Evolutionary conservation across 192 early-diverging fungal genomes (phyloP).

Genomic region (Phlyctochytrium arcticum): DNA sequence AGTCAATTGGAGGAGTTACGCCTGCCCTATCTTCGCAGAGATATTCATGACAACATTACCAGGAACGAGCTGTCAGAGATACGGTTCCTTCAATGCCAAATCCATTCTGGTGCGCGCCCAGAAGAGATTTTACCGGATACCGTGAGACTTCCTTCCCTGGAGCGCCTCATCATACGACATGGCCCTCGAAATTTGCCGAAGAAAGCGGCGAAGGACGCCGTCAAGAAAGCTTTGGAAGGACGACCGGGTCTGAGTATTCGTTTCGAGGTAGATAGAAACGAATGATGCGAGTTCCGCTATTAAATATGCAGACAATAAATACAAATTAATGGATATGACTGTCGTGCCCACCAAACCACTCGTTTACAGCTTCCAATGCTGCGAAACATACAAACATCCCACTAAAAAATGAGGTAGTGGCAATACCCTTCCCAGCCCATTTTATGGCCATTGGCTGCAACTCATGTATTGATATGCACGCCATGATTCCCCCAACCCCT

Average conservation of each 20-base stretch:
- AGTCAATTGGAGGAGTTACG: no score
- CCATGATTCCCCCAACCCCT: slow-evolving; percentile 50
- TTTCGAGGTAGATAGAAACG: not conserved
- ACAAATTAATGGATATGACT: not conserved
- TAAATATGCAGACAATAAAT: not conserved
- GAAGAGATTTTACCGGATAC: no score
- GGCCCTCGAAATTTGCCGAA: not conserved
- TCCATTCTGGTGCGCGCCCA: no score
- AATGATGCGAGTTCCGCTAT: not conserved
- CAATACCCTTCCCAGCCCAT: slow-evolving; percentile 39
- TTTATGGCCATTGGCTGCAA: slow-evolving; percentile 45
- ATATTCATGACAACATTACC: no score
- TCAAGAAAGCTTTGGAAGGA: not conserved
- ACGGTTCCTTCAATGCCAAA: no score
- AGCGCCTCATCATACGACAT: no score
- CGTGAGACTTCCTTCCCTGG: no score
- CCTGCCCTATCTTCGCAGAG: no score
- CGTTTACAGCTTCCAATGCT: slow-evolving; percentile 38
- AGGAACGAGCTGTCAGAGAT: no score
- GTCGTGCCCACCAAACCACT: slow-evolving; percentile 34
- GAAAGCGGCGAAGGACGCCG: not conserved
- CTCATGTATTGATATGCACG: slow-evolving; percentile 53
- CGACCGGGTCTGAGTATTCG: not conserved
- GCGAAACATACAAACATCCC: slow-evolving; percentile 48
- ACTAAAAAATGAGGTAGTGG: slow-evolving; percentile 37